Conservation (phyloP, 768 basidiomycete genomes). For the Daedaleopsis nitida region DNA sequence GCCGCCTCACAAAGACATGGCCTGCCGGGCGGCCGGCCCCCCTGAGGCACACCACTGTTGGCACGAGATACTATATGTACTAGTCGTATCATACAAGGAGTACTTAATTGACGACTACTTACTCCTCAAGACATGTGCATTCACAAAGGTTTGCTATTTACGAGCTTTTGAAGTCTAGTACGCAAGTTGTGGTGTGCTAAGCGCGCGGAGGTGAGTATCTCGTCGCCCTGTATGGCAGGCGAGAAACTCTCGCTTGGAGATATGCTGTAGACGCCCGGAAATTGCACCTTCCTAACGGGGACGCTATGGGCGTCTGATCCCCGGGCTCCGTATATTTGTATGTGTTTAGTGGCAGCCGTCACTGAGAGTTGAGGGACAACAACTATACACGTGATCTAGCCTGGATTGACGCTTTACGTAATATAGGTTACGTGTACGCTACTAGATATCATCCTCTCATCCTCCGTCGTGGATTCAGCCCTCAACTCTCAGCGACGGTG, state of each 20-base stretch:
- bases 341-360: conserved; percentile 4
- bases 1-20: too few relatives aligned
- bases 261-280: background rate
- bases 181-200: too few relatives aligned
- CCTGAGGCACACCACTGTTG: too few relatives aligned
- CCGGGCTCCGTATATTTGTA: background rate
- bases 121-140: too few relatives aligned
- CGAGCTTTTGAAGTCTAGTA: too few relatives aligned
- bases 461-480: background rate
- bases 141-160: too few relatives aligned
- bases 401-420: background rate
- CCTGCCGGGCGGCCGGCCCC: too few relatives aligned
- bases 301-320: background rate
- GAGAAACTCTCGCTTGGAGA: background rate
- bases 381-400: background rate
- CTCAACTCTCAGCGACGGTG: background rate
- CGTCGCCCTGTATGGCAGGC: background rate
- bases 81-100: too few relatives aligned
- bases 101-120: too few relatives aligned
- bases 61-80: too few relatives aligned
- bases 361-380: conserved; percentile 3
- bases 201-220: background rate
- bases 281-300: background rate
- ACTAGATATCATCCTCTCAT: background rate
- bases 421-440: background rate